A percentile compares a stretch with the other conserved stretches of the same genome.
These are phyloP conservation scores for Moricandia moricandioides DNA, from an alignment of 345 rosid genomes.

Conservation along the genomic window DNA sequence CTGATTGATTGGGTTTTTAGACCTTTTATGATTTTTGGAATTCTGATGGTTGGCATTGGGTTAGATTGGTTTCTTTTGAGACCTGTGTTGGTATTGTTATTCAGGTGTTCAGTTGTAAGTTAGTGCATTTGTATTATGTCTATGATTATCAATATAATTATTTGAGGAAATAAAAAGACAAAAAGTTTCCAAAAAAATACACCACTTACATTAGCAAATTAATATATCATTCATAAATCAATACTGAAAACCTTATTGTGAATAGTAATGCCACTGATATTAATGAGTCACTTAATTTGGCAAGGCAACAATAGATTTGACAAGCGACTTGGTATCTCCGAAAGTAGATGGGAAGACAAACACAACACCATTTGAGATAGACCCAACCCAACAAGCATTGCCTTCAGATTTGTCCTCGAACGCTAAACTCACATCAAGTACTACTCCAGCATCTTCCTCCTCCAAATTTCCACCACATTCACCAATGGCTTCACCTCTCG, in stretches of 20 bases:
- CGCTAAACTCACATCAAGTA: conserved; percentile 30
- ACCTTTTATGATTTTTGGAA: too few relatives aligned
- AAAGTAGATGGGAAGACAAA: conserved; percentile 39
- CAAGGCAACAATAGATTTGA: conserved; percentile 25
- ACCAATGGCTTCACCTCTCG: conserved; percentile 28
- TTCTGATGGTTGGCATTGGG: too few relatives aligned
- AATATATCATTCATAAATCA: background rate
- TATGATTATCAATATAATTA: too few relatives aligned
- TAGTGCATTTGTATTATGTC: too few relatives aligned
- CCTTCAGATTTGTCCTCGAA: conserved; percentile 36
- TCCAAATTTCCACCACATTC: conserved; percentile 34
- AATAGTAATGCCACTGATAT: background rate
- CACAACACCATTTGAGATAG: conserved; percentile 40
- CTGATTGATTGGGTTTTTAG: too few relatives aligned
- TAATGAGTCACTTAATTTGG: conserved; percentile 4
- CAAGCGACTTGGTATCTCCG: conserved; percentile 21
- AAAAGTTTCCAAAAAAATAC: background rate
- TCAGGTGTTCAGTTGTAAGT: too few relatives aligned
- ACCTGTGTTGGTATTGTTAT: too few relatives aligned
- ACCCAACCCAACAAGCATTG: conserved; percentile 57
- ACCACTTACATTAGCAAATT: background rate
- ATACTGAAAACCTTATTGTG: background rate
- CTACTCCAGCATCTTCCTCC: conserved; percentile 28
- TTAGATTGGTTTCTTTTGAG: too few relatives aligned
- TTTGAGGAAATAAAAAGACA: background rate